Evolutionary conservation across 441 rosid species (phyloP).

Genomic region (Caryocar brasiliense): DNA sequence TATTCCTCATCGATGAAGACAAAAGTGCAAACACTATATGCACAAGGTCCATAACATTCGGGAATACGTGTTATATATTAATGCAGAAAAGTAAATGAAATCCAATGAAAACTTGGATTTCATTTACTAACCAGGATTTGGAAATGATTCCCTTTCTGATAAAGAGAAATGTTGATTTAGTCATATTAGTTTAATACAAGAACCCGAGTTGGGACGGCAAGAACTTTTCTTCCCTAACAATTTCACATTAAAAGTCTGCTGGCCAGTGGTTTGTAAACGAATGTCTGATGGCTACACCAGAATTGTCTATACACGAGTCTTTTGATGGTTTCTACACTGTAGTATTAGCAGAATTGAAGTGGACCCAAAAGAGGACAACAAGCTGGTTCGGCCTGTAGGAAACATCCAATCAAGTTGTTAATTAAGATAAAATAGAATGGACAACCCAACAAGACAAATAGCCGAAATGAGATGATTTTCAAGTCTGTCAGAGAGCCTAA

Average conservation of each 20-base stretch:
- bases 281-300: constrained; percentile 2
- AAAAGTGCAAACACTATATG: background rate
- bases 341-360: background rate
- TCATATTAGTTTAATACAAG: constrained; percentile 12
- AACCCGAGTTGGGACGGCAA: constrained; percentile 25
- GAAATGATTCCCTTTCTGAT: constrained; percentile 3
- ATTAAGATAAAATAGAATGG: background rate
- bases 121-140: background rate
- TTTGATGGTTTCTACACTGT: background rate
- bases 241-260: constrained; percentile 4
- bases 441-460: background rate
- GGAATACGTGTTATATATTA: background rate
- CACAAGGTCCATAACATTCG: background rate
- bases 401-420: background rate
- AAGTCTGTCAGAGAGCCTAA: background rate
- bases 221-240: constrained; percentile 8
- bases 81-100: constrained; percentile 3
- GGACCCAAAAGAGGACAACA: no score
- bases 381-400: background rate
- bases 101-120: constrained; percentile 8
- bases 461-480: background rate
- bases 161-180: constrained; percentile 9
- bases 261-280: constrained; percentile 7
- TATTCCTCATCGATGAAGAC: constrained; percentile 1
- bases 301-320: background rate